These are phyloP conservation scores for Didymella lethalis DNA, from an alignment of 2,329 filamentous ascomycete species.

Conservation along the genomic window DNA sequence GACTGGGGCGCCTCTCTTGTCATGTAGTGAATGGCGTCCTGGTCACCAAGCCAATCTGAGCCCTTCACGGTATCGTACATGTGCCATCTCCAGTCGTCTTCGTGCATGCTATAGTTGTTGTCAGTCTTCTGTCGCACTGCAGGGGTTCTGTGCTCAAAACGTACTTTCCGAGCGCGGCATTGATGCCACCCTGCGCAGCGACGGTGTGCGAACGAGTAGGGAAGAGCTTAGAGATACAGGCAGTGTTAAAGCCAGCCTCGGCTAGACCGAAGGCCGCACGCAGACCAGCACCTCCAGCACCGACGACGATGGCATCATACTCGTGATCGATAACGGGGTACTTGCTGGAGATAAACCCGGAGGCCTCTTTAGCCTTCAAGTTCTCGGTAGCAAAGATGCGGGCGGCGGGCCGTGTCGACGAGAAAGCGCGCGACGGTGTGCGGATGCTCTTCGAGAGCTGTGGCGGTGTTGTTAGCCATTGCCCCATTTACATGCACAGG, in stretches of 20 bases:
- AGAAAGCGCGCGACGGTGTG: constrained; percentile 79
- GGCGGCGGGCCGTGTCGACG: constrained; percentile 81
- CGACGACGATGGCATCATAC: constrained; percentile 96
- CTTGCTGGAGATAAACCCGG: constrained; percentile 83
- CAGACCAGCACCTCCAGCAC: constrained; percentile 81
- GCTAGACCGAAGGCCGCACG: constrained; percentile 85
- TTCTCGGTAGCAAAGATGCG: constrained; percentile 86
- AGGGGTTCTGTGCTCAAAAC: constrained; percentile 25
- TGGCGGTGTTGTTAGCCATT: constrained; percentile 42
- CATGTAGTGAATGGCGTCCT: constrained; percentile 99
- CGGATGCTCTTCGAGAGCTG: constrained; percentile 71
- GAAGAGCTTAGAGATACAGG: constrained; percentile 86
- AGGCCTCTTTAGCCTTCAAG: constrained; percentile 91
- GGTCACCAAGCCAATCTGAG: constrained; percentile 95
- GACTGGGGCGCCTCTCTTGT: constrained; percentile 90
- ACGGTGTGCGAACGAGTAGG: constrained; percentile 86
- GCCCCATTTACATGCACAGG: constrained; percentile 11
- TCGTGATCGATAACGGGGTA: constrained; percentile 99
- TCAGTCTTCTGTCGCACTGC: constrained; percentile 30
- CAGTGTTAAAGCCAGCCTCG: constrained; percentile 88
- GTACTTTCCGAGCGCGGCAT: constrained; percentile 81
- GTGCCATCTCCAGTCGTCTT: constrained; percentile 98
- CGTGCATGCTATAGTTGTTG: constrained; percentile 72
- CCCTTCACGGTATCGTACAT: constrained; percentile 99
- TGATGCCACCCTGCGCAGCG: constrained; percentile 79